Base-by-base conservation (phyloP, 164 flowering plant species). In the Vitis cinerea region DNA sequence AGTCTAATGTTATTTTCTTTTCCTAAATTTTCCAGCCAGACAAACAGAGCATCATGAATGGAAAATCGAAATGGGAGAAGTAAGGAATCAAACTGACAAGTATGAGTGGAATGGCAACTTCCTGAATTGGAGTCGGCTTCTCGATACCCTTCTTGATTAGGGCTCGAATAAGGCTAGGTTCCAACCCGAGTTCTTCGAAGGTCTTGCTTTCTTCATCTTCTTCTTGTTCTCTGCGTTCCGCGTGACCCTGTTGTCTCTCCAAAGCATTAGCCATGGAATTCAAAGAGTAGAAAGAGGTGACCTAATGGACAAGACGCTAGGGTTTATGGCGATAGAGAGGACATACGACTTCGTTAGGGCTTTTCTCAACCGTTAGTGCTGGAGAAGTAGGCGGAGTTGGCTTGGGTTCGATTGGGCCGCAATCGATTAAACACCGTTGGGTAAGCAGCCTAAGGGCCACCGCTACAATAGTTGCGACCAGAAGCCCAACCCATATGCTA, bases 41-140 rank as follows among this genome's bases (percentile, higher is more conserved):
- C 65, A 48, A 61, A 27, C 65, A 50, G 15, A 65, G 48, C 51
- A n/a, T 17, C 44, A 31, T 31, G 44, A 31, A 31, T 31, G 4
- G 44, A 31, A 31, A 31, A 31, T 31, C 44, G 44, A 31, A 31
- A 31, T 15, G n/a, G 9, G 9, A 63, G 7, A 9, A 51, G 47
- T 2, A 53, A 65, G 37, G 27, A 68, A 23, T 23, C 23, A 23
- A 23, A 66, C 83, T 71, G 11, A 94, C 98, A 16, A 95, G 78
- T 53, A 95, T 88, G 19, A 87, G 73, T 53, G 98, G 99, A 30
- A 95, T 84, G 1, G 94, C 94, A 11, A 71, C 82, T 6, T 65
- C 78, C 59, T 95, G 99, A 55, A 93, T 93, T 30, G 93, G 97
- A 3, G 97, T 91, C 4, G 99, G 97, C 53, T 83, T 89, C 2